Evolutionary conservation across 441 rosid genomes (phyloP).

Genomic region (Arabidopsis hybrid): DNA sequence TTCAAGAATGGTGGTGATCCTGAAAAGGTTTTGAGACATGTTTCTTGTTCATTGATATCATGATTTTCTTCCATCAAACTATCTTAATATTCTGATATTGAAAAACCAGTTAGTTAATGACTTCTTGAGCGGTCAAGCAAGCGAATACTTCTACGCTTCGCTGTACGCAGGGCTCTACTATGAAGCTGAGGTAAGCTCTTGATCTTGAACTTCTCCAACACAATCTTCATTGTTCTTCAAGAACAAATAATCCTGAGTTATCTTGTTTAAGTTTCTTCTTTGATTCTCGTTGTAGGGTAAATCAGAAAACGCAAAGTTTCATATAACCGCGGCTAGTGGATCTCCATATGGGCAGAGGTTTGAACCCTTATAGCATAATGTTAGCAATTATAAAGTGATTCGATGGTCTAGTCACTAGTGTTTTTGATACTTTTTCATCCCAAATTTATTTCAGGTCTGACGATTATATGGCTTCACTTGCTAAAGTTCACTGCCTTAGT

Average conservation of each 20-base stretch:
- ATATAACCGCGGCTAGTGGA: slow-evolving; percentile 62
- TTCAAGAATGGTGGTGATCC: slow-evolving; percentile 91
- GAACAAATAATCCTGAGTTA: not conserved
- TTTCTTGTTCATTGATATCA: not conserved
- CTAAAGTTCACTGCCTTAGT: slow-evolving; percentile 75
- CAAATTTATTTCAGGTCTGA: slow-evolving; percentile 61
- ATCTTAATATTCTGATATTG: not conserved
- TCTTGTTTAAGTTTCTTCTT: slow-evolving; percentile 3
- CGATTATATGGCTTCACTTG: slow-evolving; percentile 85
- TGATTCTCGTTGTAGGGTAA: slow-evolving; percentile 55
- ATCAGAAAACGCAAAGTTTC: slow-evolving; percentile 72
- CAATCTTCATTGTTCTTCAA: not conserved
- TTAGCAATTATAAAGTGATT: not conserved
- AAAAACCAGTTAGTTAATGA: slow-evolving; percentile 59
- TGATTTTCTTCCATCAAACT: slow-evolving; percentile 1
- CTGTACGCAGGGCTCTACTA: slow-evolving; percentile 80
- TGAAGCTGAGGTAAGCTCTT: slow-evolving; percentile 76
- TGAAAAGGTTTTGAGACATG: slow-evolving; percentile 61
- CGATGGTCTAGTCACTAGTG: not conserved
- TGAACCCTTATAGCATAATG: slow-evolving; percentile 6
- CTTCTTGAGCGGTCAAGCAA: slow-evolving; percentile 60
- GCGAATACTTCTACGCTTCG: slow-evolving; percentile 77
- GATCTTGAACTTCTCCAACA: slow-evolving; percentile 23
- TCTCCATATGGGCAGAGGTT: slow-evolving; percentile 87
- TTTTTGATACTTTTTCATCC: slow-evolving; percentile 15